Base-by-base conservation (phyloP, 768 basidiomycete genomes). In the Boletellus sp. region DNA sequence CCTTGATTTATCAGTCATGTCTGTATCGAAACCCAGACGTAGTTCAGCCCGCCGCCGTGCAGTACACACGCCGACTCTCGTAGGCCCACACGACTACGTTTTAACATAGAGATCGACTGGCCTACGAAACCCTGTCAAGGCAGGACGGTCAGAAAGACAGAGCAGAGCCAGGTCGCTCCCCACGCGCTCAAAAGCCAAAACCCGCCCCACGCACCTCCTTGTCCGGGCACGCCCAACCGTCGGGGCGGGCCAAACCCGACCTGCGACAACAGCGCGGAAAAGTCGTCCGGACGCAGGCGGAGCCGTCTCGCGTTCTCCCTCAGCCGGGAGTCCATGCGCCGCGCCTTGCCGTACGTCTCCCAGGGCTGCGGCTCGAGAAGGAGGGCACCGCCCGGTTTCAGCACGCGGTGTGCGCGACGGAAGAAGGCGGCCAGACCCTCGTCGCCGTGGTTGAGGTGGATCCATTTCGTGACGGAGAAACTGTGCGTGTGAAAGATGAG, bases 391-490 rank as follows among this genome's bases (percentile, higher is more conserved):
- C 81, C 84, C 0, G 76, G 69, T n/a, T 67, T 71, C 15, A 96
- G 73, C 3, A 78, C 75, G 23, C 65, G 59, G 54, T 81, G 70
- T 0, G 84, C 79, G 36, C 82, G 79, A 3, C 63, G 69, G 60
- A 95, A 94, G 66, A 94, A 90, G 0, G 55, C 50, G 32, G 65
- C 56, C n/a, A 95, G 58, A 0, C 83, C 92, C 1, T 78, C 78
- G 59, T 96, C 93, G 10, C 87, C 86, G 11, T 74, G 73, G 55
- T 93, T 84, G 10, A 95, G 72, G 66, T 95, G 93, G 26, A 94
- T 90, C 93, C 93, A 95, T 68, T 94, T 95, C 0, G 91, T 81
- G 38, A 94, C 69, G 0, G 92, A 94, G 56, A 95, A 83, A 1
- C 48, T 64, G 23, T 16, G 7, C 28, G 7, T 28, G 28, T 4